Conservation (phyloP, 805 yeast genomes). For the Helenozyma baotianmanensis region DNA sequence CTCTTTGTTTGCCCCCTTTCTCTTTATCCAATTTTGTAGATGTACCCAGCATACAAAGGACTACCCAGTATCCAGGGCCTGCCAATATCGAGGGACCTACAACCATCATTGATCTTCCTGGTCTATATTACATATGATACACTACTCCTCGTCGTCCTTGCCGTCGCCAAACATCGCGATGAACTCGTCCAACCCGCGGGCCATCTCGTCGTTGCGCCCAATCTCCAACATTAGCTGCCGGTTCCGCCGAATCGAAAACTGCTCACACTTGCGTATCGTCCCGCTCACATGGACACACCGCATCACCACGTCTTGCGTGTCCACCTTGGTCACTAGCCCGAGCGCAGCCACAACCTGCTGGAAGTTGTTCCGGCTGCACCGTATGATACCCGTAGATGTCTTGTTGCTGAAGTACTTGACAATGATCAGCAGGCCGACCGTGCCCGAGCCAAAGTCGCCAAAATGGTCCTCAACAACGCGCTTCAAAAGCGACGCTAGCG, state of each 20-base stretch:
- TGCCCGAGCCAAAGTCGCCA: slow-evolving; percentile 77
- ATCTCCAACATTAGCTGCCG: slow-evolving; percentile 29
- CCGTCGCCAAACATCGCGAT: slow-evolving; percentile 8
- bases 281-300: slow-evolving; percentile 74
- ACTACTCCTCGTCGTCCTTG: slow-evolving; percentile 6
- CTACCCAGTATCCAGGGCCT: too few species aligned
- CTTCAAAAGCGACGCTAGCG: slow-evolving; percentile 51
- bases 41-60: too few species aligned
- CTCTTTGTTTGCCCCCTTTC: too few species aligned
- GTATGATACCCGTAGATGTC: slow-evolving; percentile 79
- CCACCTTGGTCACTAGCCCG: slow-evolving; percentile 48
- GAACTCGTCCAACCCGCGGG: slow-evolving; percentile 9
- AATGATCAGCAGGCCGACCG: slow-evolving; percentile 52
- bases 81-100: too few species aligned
- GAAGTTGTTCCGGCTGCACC: slow-evolving; percentile 65
- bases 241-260: slow-evolving; percentile 51
- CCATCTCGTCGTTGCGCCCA: slow-evolving; percentile 10
- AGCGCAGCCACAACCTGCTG: slow-evolving; percentile 66
- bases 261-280: slow-evolving; percentile 80
- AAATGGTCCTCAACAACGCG: slow-evolving; percentile 55
- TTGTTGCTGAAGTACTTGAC: slow-evolving; percentile 76
- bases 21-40: too few species aligned
- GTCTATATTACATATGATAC: not conserved
- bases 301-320: slow-evolving; percentile 47
- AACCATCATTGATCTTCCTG: too few species aligned